Conservation (phyloP, 2,329 filamentous ascomycete species). For the Alternaria sp. region DNA sequence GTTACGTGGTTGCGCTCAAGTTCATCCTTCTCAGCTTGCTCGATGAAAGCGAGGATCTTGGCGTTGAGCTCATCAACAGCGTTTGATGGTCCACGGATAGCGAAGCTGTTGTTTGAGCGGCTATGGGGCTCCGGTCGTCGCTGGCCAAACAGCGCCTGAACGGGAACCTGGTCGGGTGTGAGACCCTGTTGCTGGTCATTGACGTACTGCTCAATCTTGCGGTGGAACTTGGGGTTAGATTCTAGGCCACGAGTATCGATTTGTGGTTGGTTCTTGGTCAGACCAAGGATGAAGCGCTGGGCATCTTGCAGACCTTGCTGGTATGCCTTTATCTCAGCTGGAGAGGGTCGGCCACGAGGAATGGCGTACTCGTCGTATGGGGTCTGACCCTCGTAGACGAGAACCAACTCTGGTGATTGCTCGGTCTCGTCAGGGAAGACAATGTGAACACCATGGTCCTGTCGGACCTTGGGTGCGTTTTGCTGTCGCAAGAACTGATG, state of each 20-base stretch:
- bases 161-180: slow-evolving; percentile 62
- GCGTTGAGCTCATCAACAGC: slow-evolving; percentile 74
- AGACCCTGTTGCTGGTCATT: slow-evolving; percentile 63
- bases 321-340: slow-evolving; percentile 64
- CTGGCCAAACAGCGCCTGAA: slow-evolving; percentile 63
- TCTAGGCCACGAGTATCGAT: slow-evolving; percentile 64
- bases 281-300: slow-evolving; percentile 63
- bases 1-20: slow-evolving; percentile 89
- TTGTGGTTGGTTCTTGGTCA: slow-evolving; percentile 64
- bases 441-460: slow-evolving; percentile 75
- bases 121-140: slow-evolving; percentile 59
- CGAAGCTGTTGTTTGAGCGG: slow-evolving; percentile 65
- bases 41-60: slow-evolving; percentile 81
- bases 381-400: slow-evolving; percentile 77
- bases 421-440: slow-evolving; percentile 72
- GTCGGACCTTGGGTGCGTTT: slow-evolving; percentile 69
- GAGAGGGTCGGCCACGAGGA: slow-evolving; percentile 64
- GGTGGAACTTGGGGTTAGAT: slow-evolving; percentile 68
- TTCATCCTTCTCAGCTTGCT: slow-evolving; percentile 90
- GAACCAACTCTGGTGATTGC: slow-evolving; percentile 68
- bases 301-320: slow-evolving; percentile 66
- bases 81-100: slow-evolving; percentile 77
- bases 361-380: slow-evolving; percentile 62
- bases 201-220: slow-evolving; percentile 69
- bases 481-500: slow-evolving; percentile 74